Evolutionary conservation across 2,329 filamentous ascomycete genomes (phyloP), one percentile per base, ranked within the genome.

Genomic region (Blastomyces gilchristii): DNA sequence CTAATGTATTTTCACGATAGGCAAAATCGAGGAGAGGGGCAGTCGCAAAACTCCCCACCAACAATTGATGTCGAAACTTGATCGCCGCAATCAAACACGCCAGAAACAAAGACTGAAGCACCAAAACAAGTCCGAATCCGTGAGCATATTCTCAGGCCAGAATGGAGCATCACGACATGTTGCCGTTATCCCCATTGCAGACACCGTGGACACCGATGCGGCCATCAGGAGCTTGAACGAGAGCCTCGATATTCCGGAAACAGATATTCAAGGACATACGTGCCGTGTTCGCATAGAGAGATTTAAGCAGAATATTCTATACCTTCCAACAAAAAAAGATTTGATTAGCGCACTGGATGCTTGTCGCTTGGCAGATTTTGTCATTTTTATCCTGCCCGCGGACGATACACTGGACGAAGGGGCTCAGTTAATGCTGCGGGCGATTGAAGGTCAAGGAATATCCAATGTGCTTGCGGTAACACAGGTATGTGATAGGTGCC

Each of bases 11-110:
- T 12, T 37, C 16, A n/a, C 53, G 64, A 47, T 66, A 94, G 90
- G 92, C 73, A 94, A 94, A 76, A 83, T 93, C 59, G 87, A 86
- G 69, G 89, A 96, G 72, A 85, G 83, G 70, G 87, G 87, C 65
- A 81, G 82, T 70, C 86, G 93, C 72, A 95, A 90, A 76, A 96
- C 93, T 18, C 90, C 90, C 62, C 91, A 96, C 75, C 94, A 99
- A 75, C 91, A 96, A 79, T 85, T 97, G 78, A 93, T 97, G 90
- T 96, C 91, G 64, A 99, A 97, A 78, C 84, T 99, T 75, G 91
- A 96, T 77, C 88, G 94, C 65, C 87, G 91, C 70, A 97, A 99
- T 76, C 91, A 96, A 80, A 90, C 91, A 69, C 93, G 93, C 76
- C 94, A 99, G 80, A 87, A 88, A 75, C 89, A 93, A 71, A 80